Evolutionary conservation across 305 asterid species (phyloP), one percentile per base, ranked within the genome.

Genomic region (Stenogyne calaminthoides): DNA sequence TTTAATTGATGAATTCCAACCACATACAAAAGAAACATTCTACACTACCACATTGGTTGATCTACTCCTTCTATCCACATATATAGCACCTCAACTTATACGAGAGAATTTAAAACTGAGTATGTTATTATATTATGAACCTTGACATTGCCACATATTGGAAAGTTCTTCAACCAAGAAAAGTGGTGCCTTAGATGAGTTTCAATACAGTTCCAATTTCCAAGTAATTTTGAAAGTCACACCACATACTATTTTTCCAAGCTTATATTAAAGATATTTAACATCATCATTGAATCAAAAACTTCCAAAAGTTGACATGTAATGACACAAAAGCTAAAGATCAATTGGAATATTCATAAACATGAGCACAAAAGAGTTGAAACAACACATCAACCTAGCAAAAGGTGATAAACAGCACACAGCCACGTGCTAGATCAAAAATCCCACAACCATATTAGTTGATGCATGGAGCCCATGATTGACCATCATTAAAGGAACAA

Each of bases 391-490:
- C 39, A 32, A n/a, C 66, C 44, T 9, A 60, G 46, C 11, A n/a
- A 32, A 32, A 60, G n/a, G 15, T 0, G 10, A 25, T 15, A 59
- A 59, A 59, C 44, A 59, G 44, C 16, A 59, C 44, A 59, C 46
- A 32, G 19, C 9, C 63, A 67, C 5, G 10, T 36, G 62, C 36
- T 36, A 52, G 34, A 39, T 49, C 16, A 68, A 34, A 34, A 51
- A 19, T 2, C 16, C 16, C 3, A 51, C 29, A 34, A 61, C 46
- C 47, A 15, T 32, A 32, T 14, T 32, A 32, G 44, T 37, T 54
- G 54, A 42, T 42, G 55, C 29, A 58, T 58, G 67, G 7, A 54
- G 76, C 56, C 20, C 61, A 22, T 64, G 66, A 39, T 64, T 15
- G 66, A 52, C 70, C 56, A 58, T 57, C 62, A 34, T 46, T 57